These are phyloP conservation scores for Martensiomyces pterosporus DNA, from an alignment of 192 early-diverging fungal species.

Conservation along the genomic window DNA sequence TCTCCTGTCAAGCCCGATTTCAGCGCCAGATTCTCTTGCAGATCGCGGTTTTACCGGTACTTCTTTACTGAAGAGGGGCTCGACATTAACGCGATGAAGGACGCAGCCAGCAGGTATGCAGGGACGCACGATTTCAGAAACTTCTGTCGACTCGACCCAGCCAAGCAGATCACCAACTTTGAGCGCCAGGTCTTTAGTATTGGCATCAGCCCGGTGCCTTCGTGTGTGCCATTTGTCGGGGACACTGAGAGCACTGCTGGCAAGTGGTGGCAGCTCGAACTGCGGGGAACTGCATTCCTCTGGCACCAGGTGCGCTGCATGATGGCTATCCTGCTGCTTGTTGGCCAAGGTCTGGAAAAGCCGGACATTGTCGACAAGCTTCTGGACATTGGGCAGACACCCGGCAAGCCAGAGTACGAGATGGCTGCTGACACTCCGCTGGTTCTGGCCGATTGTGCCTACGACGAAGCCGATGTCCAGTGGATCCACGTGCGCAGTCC, in stretches of 20 bases:
- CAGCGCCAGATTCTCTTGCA: conserved; percentile 84
- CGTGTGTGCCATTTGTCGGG: conserved; percentile 26
- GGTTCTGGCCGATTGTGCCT: conserved; percentile 84
- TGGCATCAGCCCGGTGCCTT: conserved; percentile 52
- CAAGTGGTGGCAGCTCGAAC: conserved; percentile 59
- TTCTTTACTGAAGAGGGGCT: conserved; percentile 67
- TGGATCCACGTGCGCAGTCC: conserved; percentile 56
- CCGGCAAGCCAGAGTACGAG: conserved; percentile 81
- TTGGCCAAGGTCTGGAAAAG: conserved; percentile 76
- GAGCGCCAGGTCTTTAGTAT: conserved; percentile 67
- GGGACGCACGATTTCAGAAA: conserved; percentile 92
- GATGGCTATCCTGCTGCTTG: conserved; percentile 83
- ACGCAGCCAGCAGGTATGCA: conserved; percentile 63
- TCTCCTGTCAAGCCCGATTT: conserved; percentile 71
- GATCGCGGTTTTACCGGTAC: conserved; percentile 84
- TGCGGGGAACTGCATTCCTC: conserved; percentile 85
- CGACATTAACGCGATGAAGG: conserved; percentile 71
- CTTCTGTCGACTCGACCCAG: conserved; percentile 92
- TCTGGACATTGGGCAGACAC: conserved; percentile 60
- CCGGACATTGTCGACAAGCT: conserved; percentile 66
- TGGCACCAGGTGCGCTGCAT: conserved; percentile 99
- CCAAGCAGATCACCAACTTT: conserved; percentile 77
- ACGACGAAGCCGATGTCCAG: conserved; percentile 49
- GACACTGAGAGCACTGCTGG: conserved; percentile 9
- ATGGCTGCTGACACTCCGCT: conserved; percentile 90